A percentile compares a stretch with the other conserved stretches of the same genome.
phyloP scores from a whole-genome alignment of 345 rosid genomes.

The Arabidopsis arenosa region DNA sequence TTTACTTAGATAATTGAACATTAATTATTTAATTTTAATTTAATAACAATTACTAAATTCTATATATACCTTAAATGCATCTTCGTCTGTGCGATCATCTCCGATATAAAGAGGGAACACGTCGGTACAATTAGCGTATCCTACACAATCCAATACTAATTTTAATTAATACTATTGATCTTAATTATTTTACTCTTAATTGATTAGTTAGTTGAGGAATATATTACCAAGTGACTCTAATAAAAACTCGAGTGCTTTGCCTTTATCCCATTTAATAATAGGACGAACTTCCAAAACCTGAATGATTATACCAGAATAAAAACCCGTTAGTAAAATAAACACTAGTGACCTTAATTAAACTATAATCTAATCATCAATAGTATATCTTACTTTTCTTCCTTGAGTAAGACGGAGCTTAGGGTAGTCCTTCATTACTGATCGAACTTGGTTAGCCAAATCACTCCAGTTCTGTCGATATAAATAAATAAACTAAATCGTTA shows the following conservation, averaged over 20 bases:
- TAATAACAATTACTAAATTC: no score
- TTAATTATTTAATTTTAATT: not conserved
- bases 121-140: conserved; percentile 74
- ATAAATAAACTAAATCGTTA: not conserved
- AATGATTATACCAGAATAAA: conserved; percentile 16
- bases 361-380: not conserved
- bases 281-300: conserved; percentile 98
- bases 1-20: conserved; percentile 5
- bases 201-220: conserved; percentile 1
- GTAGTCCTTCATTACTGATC: conserved; percentile 66
- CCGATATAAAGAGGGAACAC: conserved; percentile 96
- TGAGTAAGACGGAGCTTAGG: conserved; percentile 75
- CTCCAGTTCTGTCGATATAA: conserved; percentile 65
- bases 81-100: conserved; percentile 96
- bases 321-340: conserved; percentile 6
- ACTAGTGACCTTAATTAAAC: not conserved
- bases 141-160: conserved; percentile 45
- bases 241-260: conserved; percentile 96
- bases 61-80: conserved; percentile 85
- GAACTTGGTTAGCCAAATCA: conserved; percentile 70
- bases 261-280: conserved; percentile 92
- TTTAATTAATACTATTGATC: conserved; percentile 3
- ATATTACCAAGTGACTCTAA: conserved; percentile 85
- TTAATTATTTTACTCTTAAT: conserved; percentile 1
- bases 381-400: conserved; percentile 77